Evolutionary conservation across 768 basidiomycete genomes (phyloP), one percentile per base, ranked within the genome.

Genomic region (Guyanaporus albipodus): DNA sequence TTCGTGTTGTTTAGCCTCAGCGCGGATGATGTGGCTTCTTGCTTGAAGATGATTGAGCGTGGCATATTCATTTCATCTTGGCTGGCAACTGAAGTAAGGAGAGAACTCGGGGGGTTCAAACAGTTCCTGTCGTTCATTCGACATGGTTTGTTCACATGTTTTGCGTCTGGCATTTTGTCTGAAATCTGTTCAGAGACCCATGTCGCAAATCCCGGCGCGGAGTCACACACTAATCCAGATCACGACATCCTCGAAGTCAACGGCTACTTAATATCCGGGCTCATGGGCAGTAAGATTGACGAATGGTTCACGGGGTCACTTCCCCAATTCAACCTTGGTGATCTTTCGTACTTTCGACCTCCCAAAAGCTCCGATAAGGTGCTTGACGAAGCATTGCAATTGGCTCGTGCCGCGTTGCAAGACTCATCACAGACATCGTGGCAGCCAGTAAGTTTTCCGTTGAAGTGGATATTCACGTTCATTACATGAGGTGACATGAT

Each of bases 211-310:
- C 67, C 77, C 28, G 63, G 72, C 38, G 71, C 68, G 50, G 86
- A 87, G 41, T 64, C 70, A 40, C 74, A 69, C 38, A 55, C 69
- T 50, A 66, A 67, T 44, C 69, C 73, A 40, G 80, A 46, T 80
- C 60, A 88, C 60, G 89, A 91, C 64, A 74, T 84, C 50, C 71
- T 90, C 42, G 85, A 89, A 72, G 88, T 87, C 42, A 87, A 87
- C 62, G 78, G 81, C 54, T 91, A 91, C 63, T 72, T 91, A 57
- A 79, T 78, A 56, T 79, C 78, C 34, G 86, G 88, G 38, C 74
- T 91, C 35, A 71, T 76, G 42, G 70, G 72, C 43, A 89, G 85
- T 63, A 68, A 74, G 40, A 78, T 91, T 66, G 88, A 91, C 70
- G 75, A 74, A 53, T 91, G 88, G 86, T 91, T 91, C 64, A 73